These are phyloP conservation scores for Russula dissimulans DNA, from an alignment of 768 basidiomycete species.

Conservation along the genomic window DNA sequence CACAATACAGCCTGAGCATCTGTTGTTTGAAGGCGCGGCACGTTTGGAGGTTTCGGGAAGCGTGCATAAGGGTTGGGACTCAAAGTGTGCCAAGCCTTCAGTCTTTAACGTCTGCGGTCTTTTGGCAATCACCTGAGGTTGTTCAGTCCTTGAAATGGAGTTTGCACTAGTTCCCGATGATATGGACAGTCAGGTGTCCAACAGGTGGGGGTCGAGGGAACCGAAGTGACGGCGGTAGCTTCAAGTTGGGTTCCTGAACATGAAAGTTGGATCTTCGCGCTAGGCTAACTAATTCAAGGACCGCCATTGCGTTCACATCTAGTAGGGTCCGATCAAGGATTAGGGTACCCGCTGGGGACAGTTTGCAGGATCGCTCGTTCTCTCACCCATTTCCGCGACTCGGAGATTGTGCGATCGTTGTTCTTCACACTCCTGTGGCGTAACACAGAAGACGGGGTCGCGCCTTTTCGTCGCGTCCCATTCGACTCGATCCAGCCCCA, in stretches of 20 bases:
- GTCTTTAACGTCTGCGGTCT: background rate
- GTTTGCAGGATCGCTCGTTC: background rate
- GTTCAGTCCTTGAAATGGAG: background rate
- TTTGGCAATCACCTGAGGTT: background rate
- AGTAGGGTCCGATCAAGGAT: conserved; percentile 1
- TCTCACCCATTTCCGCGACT: too few relatives aligned
- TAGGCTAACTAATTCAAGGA: conserved; percentile 10
- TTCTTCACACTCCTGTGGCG: conserved; percentile 12
- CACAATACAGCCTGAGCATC: background rate
- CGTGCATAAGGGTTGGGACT: background rate
- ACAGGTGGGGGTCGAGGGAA: background rate
- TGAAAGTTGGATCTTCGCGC: conserved; percentile 4
- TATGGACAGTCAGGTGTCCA: conserved; percentile 7
- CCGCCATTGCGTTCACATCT: too few relatives aligned
- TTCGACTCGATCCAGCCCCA: background rate
- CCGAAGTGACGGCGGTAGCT: too few relatives aligned
- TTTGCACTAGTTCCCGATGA: background rate
- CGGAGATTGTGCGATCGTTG: background rate
- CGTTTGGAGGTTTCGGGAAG: background rate
- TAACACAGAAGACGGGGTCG: background rate
- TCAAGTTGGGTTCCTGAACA: conserved; percentile 11
- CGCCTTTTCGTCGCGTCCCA: background rate
- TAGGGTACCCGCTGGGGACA: background rate
- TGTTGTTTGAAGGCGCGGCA: background rate
- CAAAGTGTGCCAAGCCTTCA: conserved; percentile 10